phyloP scores from a whole-genome alignment of 148 eudicot species.

The Fagopyrum tataricum region DNA sequence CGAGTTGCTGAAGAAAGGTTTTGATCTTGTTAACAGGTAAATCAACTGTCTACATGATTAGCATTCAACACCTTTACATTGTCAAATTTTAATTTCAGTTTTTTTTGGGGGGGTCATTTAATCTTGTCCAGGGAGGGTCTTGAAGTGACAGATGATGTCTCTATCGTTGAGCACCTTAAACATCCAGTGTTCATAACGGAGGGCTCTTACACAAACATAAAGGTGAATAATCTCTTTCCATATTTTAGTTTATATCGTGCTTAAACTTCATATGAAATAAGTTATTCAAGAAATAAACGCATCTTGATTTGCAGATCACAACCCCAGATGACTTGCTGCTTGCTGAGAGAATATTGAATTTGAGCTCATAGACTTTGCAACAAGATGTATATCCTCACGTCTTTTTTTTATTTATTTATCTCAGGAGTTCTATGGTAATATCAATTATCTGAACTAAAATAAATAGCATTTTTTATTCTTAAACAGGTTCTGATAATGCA shows the following conservation, averaged over 20 bases:
- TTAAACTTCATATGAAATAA: not conserved
- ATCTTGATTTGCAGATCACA: slow-evolving; percentile 55
- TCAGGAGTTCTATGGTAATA: not conserved
- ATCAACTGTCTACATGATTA: slow-evolving; percentile 8
- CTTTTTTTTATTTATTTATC: not conserved
- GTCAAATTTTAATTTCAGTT: not conserved
- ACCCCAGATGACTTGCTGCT: slow-evolving; percentile 93
- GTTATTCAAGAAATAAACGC: not conserved
- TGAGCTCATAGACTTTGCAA: slow-evolving; percentile 20
- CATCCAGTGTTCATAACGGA: slow-evolving; percentile 91
- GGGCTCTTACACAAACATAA: slow-evolving; percentile 92
- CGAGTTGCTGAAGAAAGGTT: slow-evolving; percentile 78
- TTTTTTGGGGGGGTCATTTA: not conserved
- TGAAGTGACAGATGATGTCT: slow-evolving; percentile 97
- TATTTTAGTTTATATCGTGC: not conserved
- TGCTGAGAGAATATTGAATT: slow-evolving; percentile 75
- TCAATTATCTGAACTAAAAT: not conserved
- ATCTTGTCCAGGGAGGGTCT: slow-evolving; percentile 54
- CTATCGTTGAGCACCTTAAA: slow-evolving; percentile 91
- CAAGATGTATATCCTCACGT: not conserved
- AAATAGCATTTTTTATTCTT: not conserved
- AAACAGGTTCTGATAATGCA: not conserved
- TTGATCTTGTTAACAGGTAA: slow-evolving; percentile 88
- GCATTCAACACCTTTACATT: not conserved
- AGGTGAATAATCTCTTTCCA: slow-evolving; percentile 38